Evolutionary conservation across 2,329 filamentous ascomycete genomes (phyloP).

Genomic region (Teratosphaeria epicoccoides): DNA sequence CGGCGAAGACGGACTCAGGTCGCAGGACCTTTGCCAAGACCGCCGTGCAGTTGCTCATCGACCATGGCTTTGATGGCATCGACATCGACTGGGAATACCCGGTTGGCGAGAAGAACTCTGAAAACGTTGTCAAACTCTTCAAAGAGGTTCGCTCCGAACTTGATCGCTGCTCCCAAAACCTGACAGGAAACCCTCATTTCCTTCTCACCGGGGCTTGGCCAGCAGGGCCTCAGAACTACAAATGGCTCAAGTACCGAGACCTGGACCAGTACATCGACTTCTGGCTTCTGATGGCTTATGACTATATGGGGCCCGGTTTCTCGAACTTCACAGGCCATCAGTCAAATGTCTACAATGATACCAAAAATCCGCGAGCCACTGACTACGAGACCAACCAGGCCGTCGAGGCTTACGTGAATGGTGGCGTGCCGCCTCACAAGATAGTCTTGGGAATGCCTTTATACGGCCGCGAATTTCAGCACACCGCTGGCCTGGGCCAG

Average conservation of each 20-base stretch:
- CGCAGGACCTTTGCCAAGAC: slow-evolving; percentile 57
- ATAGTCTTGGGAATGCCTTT: slow-evolving; percentile 86
- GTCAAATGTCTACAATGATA: slow-evolving; percentile 61
- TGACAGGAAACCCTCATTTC: slow-evolving; percentile 30
- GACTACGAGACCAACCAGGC: slow-evolving; percentile 69
- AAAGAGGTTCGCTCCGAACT: slow-evolving; percentile 29
- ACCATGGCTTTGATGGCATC: slow-evolving; percentile 58
- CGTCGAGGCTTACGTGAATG: slow-evolving; percentile 56
- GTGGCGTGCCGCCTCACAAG: slow-evolving; percentile 54
- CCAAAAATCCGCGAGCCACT: slow-evolving; percentile 50
- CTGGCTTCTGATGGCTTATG: slow-evolving; percentile 43
- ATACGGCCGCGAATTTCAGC: slow-evolving; percentile 76
- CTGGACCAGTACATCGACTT: slow-evolving; percentile 38
- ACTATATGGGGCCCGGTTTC: slow-evolving; percentile 69
- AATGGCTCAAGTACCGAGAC: slow-evolving; percentile 30
- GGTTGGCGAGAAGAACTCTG: slow-evolving; percentile 29
- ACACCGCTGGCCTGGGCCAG: slow-evolving; percentile 63
- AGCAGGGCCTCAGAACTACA: slow-evolving; percentile 33
- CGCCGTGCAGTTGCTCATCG: slow-evolving; percentile 64
- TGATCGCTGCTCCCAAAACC: slow-evolving; percentile 29
- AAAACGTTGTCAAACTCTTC: slow-evolving; percentile 32
- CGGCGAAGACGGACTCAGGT: slow-evolving; percentile 53
- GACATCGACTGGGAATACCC: slow-evolving; percentile 43
- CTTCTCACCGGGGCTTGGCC: slow-evolving; percentile 36
- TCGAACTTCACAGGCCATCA: slow-evolving; percentile 57